Percentiles rank a stretch among this genome's conserved stretches.
These are phyloP conservation scores for Geotrichum reessii DNA, from an alignment of 1,139 yeast species.

Conservation along the genomic window DNA sequence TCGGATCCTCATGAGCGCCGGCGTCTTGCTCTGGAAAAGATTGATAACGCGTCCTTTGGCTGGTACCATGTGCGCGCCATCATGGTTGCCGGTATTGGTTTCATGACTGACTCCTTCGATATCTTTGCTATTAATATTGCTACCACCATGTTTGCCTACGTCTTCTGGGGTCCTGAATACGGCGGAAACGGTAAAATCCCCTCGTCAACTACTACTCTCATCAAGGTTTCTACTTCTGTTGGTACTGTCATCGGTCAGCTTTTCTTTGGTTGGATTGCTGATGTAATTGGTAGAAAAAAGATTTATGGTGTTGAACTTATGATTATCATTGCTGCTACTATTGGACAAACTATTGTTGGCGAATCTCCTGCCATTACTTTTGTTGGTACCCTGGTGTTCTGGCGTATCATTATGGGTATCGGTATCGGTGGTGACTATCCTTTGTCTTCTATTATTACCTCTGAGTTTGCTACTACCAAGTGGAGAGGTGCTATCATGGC, in stretches of 20 bases:
- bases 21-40: constrained; percentile 80
- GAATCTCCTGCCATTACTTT: constrained; percentile 53
- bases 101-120: constrained; percentile 87
- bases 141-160: constrained; percentile 47
- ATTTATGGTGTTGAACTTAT: constrained; percentile 82
- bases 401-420: constrained; percentile 35
- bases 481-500: constrained; percentile 41
- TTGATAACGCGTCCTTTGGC: constrained; percentile 76
- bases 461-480: constrained; percentile 35
- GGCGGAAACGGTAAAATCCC: constrained; percentile 46
- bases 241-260: constrained; percentile 58
- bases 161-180: constrained; percentile 49
- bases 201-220: constrained; percentile 60
- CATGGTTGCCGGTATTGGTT: constrained; percentile 89
- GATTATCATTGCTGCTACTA: constrained; percentile 70
- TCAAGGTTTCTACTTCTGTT: constrained; percentile 80
- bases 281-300: constrained; percentile 73
- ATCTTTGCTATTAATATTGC: constrained; percentile 84
- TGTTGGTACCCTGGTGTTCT: constrained; percentile 53
- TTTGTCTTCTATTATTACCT: constrained; percentile 61
- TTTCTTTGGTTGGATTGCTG: constrained; percentile 75
- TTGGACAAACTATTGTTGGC: constrained; percentile 58
- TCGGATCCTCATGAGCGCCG: constrained; percentile 89
- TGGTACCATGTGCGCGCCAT: constrained; percentile 88
- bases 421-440: constrained; percentile 99